These are phyloP conservation scores for Ganoderma sp. DNA, from an alignment of 1,284 basidiomycete species.

Conservation along the genomic window DNA sequence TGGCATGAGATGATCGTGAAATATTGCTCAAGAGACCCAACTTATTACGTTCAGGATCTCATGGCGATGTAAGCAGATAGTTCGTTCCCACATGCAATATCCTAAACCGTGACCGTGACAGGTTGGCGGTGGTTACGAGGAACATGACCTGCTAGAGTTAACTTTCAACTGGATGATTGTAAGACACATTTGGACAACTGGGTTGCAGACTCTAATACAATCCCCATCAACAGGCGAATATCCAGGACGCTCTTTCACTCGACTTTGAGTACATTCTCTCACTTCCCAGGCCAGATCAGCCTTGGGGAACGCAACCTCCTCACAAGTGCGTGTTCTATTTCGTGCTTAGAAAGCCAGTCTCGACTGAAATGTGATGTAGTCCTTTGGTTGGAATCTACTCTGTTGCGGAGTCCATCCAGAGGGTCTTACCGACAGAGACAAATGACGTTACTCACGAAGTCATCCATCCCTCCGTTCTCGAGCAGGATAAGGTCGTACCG, in stretches of 20 bases:
- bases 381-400: conserved; percentile 59
- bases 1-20: not conserved
- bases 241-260: conserved; percentile 59
- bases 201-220: not conserved
- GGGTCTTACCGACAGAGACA: conserved; percentile 53
- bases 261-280: conserved; percentile 58
- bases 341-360: conserved; percentile 1
- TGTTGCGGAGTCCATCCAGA: conserved; percentile 50
- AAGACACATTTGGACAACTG: conserved; percentile 25
- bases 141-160: conserved; percentile 72
- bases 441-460: conserved; percentile 61
- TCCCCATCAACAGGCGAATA: conserved; percentile 51
- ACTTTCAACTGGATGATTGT: conserved; percentile 74
- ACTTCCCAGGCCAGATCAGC: conserved; percentile 55
- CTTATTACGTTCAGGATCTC: conserved; percentile 23
- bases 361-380: conserved; percentile 40
- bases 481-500: conserved; percentile 48
- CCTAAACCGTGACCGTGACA: conserved; percentile 34
- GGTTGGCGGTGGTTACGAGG: conserved; percentile 71
- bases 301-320: conserved; percentile 64
- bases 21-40: not conserved
- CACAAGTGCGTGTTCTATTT: conserved; percentile 55
- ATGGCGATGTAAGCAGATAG: conserved; percentile 24
- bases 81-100: not conserved
- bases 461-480: conserved; percentile 64